Evolutionary conservation across 225 moss, liverwort and hornwort species (phyloP).

Genomic region (Anthoceros angustus): DNA sequence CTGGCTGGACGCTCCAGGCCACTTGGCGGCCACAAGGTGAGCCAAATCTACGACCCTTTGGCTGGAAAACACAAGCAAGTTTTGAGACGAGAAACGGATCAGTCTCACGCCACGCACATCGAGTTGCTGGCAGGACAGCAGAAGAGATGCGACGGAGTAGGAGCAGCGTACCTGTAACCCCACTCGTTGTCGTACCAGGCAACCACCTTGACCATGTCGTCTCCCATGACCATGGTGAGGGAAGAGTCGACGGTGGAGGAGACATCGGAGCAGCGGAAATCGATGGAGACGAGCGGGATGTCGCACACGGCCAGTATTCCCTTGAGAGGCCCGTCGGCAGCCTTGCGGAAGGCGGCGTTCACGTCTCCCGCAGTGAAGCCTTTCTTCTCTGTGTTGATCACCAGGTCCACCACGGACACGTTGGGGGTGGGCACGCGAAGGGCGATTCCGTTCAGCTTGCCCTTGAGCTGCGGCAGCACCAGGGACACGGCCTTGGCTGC

Average conservation of each 20-base stretch:
- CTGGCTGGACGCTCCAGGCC: slow-evolving; percentile 3
- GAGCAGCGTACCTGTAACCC: slow-evolving; percentile 25
- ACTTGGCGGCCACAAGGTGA: slow-evolving; percentile 25
- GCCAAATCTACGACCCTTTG: slow-evolving; percentile 47
- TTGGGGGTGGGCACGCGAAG: slow-evolving; percentile 46
- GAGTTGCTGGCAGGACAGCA: background rate
- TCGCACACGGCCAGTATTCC: slow-evolving; percentile 42
- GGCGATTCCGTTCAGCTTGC: slow-evolving; percentile 42
- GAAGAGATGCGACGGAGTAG: background rate
- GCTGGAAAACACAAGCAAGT: slow-evolving; percentile 5
- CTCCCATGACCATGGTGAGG: slow-evolving; percentile 52
- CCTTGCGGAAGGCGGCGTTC: slow-evolving; percentile 31
- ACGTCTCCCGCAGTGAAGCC: slow-evolving; percentile 31
- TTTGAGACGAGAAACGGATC: no score
- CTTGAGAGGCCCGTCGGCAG: slow-evolving; percentile 22
- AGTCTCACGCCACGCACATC: background rate
- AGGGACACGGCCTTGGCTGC: slow-evolving; percentile 44
- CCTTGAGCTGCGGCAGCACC: slow-evolving; percentile 36
- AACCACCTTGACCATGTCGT: slow-evolving; percentile 45
- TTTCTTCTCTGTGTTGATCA: slow-evolving; percentile 35
- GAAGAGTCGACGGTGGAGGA: slow-evolving; percentile 40
- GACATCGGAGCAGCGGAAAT: slow-evolving; percentile 40
- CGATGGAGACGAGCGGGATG: slow-evolving; percentile 32
- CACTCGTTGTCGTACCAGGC: slow-evolving; percentile 54
- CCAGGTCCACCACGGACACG: slow-evolving; percentile 37